These are phyloP conservation scores for Eutrema heterophyllum DNA, from an alignment of 345 rosid genomes.

Conservation along the genomic window DNA sequence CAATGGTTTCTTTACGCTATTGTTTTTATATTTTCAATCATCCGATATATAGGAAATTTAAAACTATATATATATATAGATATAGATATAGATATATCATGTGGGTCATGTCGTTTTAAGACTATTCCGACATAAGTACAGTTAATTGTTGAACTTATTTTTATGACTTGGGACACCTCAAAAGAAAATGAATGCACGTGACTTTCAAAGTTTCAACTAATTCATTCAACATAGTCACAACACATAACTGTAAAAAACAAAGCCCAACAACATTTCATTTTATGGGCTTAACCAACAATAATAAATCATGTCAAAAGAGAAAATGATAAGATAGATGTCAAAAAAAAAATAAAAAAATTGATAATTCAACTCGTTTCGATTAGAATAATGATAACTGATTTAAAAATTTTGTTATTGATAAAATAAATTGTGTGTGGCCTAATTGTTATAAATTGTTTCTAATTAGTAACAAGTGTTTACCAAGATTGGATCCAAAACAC, in stretches of 20 bases:
- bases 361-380: not conserved
- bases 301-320: not conserved
- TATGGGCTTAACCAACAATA: not conserved
- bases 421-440: not conserved
- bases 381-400: no score
- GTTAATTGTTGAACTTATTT: conserved; percentile 8
- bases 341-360: not conserved
- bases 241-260: not conserved
- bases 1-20: no score
- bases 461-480: no score
- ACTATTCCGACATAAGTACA: conserved; percentile 25
- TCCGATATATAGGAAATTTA: no score
- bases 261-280: conserved; percentile 2
- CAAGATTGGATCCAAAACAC: not conserved
- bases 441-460: no score
- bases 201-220: not conserved
- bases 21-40: no score
- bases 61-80: no score
- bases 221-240: not conserved
- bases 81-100: no score
- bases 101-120: conserved; percentile 11
- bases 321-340: no score
- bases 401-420: not conserved
- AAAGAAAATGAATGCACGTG: conserved; percentile 15
- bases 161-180: conserved; percentile 15